A percentile compares a stretch with the other conserved stretches of the same genome.
Conservation (phyloP, 164 flowering plant genomes). For the Paratinospora sagittata region DNA sequence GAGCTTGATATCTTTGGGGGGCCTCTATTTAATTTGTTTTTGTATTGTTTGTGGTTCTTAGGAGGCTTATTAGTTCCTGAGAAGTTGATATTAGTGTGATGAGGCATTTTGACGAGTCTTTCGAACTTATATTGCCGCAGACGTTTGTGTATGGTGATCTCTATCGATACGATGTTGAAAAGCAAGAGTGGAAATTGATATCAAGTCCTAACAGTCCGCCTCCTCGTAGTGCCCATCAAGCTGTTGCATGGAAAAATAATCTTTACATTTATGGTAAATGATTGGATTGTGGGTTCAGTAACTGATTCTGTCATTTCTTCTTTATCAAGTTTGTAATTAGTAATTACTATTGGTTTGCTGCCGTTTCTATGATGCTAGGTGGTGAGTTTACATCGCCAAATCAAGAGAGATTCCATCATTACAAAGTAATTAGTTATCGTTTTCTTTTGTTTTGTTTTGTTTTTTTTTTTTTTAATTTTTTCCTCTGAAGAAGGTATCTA, state of each 20-base stretch:
- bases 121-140: slow-evolving; percentile 31
- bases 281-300: background rate
- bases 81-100: background rate
- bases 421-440: slow-evolving; percentile 55
- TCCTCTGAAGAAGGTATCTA: background rate
- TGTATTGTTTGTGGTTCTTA: background rate
- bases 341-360: background rate
- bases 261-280: slow-evolving; percentile 74
- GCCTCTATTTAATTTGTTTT: background rate
- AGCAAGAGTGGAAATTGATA: slow-evolving; percentile 84
- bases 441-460: background rate
- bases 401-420: slow-evolving; percentile 98
- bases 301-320: background rate
- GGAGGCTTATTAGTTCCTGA: background rate
- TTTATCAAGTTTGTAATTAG: background rate
- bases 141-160: slow-evolving; percentile 94
- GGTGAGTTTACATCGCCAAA: slow-evolving; percentile 99
- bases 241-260: slow-evolving; percentile 92
- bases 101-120: background rate
- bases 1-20: background rate
- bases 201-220: slow-evolving; percentile 99
- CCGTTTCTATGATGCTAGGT: slow-evolving; percentile 41
- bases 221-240: slow-evolving; percentile 98
- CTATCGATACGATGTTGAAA: slow-evolving; percentile 82
- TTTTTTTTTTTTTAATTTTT: background rate